Evolutionary conservation across 176 grass and related monocot genomes (phyloP).

Genomic region (Poa pratensis): DNA sequence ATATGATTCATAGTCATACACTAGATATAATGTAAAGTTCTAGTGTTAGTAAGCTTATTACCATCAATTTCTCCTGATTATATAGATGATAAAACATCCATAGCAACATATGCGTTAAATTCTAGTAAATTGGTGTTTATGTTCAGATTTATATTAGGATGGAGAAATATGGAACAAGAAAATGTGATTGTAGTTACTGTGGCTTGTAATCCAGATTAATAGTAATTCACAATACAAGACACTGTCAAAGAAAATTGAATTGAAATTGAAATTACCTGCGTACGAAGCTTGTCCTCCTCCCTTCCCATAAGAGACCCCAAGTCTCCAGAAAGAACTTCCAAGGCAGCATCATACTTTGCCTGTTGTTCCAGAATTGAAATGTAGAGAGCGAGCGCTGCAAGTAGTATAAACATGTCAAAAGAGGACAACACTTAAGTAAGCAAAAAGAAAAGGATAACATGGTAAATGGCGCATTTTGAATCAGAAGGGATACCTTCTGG

Average conservation of each 20-base stretch:
- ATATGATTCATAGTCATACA: neutral
- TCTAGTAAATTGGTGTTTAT: neutral
- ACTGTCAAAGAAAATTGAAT: conserved; percentile 32
- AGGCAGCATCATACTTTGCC: conserved; percentile 79
- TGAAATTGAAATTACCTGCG: conserved; percentile 77
- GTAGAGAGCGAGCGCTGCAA: conserved; percentile 79
- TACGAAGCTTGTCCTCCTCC: conserved; percentile 85
- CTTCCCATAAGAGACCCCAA: conserved; percentile 89
- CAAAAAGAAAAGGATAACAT: neutral
- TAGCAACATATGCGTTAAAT: neutral
- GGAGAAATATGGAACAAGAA: conserved; percentile 10
- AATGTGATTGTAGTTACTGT: conserved; percentile 8
- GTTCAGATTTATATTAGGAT: conserved; percentile 13
- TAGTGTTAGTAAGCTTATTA: neutral
- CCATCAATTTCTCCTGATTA: conserved; percentile 17
- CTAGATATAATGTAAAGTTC: neutral
- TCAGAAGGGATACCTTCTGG: conserved; percentile 73
- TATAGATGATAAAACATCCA: neutral
- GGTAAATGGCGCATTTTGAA: conserved; percentile 18
- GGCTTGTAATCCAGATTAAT: conserved; percentile 36
- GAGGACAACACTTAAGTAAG: conserved; percentile 21
- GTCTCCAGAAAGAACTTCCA: conserved; percentile 92
- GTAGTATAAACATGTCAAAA: conserved; percentile 41
- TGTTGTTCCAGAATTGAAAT: conserved; percentile 97
- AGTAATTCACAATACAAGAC: conserved; percentile 17